Evolutionary conservation across 2,329 filamentous ascomycete species (phyloP).

Genomic region (Coniochaeta hoffmannii): DNA sequence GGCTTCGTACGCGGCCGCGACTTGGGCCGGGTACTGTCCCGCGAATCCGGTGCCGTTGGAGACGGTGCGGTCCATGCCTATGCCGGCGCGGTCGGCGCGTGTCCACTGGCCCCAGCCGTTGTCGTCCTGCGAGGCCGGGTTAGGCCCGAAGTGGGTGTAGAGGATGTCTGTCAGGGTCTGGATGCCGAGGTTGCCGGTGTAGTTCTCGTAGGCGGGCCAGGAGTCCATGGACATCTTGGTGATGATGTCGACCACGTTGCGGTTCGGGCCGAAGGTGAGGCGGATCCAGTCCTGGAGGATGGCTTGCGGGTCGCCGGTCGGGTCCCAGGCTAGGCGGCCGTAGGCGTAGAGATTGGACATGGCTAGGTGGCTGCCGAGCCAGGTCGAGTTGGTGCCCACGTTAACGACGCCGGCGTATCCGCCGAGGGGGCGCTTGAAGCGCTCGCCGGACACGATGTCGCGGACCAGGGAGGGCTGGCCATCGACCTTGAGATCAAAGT

Average conservation of each 20-base stretch:
- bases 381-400: constrained; percentile 57
- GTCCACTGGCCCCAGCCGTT: constrained; percentile 71
- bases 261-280: constrained; percentile 50
- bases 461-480: constrained; percentile 45
- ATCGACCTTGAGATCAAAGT: constrained; percentile 60
- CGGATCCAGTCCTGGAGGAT: constrained; percentile 61
- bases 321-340: constrained; percentile 59
- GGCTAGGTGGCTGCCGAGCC: constrained; percentile 61
- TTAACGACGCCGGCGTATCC: constrained; percentile 63
- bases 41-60: constrained; percentile 59
- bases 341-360: constrained; percentile 69
- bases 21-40: constrained; percentile 57
- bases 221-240: constrained; percentile 58
- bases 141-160: constrained; percentile 60
- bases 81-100: constrained; percentile 47
- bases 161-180: constrained; percentile 64
- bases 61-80: constrained; percentile 68
- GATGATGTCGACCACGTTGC: constrained; percentile 47
- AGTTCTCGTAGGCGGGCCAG: constrained; percentile 65
- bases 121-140: constrained; percentile 56
- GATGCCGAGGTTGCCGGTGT: constrained; percentile 62
- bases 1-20: constrained; percentile 51
- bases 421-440: constrained; percentile 48
- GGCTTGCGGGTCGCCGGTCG: constrained; percentile 34
- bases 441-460: constrained; percentile 53